Evolutionary conservation across 495 filamentous ascomycete species (phyloP), one percentile per base, ranked within the genome.

Genomic region (Aspergillus diversus): DNA sequence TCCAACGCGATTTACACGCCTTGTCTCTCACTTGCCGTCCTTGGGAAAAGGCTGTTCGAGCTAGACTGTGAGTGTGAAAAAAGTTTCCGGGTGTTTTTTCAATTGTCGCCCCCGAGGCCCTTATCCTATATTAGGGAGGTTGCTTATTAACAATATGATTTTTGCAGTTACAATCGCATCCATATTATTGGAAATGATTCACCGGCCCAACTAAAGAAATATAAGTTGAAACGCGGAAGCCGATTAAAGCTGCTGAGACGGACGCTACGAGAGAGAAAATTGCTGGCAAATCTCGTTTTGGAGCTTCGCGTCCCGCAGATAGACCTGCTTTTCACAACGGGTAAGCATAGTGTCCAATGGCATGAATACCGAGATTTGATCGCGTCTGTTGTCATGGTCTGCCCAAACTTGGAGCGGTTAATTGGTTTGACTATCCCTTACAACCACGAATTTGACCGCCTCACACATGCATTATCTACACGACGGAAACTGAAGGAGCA

Each of bases 301-400:
- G 89, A 89, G 58, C 77, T 97, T 17, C 91, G 91, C 58, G 84
- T 92, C 15, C 88, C 90, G 2, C 84, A 90, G 11, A 68, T 79
- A 66, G 77, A 80, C 51, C 34, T 81, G 51, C 64, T 78, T 39
- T 79, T 86, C 59, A 86, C 86, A 16, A 80, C 76, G 8, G 77
- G 77, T 17, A 80, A 75, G 66, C 71, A 71, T 34, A 81, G 73
- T 47, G 70, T 75, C 7, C 75, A 83, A 69, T 72, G 80, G 68
- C 83, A 85, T 51, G 82, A 89, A 56, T 89, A 91, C 63, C 83
- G 90, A 34, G 86, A 93, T 65, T 61, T 90, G 37, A 80, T 93
- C 5, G 90, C 92, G 5, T 92, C 91, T 6, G 75, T 97, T 33
- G 85, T 97, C 33, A 93, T 93, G 88, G 86, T 88, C 5, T 97